These are phyloP conservation scores for Leccinum aurantiacum DNA, from an alignment of 768 basidiomycete genomes.

Conservation along the genomic window DNA sequence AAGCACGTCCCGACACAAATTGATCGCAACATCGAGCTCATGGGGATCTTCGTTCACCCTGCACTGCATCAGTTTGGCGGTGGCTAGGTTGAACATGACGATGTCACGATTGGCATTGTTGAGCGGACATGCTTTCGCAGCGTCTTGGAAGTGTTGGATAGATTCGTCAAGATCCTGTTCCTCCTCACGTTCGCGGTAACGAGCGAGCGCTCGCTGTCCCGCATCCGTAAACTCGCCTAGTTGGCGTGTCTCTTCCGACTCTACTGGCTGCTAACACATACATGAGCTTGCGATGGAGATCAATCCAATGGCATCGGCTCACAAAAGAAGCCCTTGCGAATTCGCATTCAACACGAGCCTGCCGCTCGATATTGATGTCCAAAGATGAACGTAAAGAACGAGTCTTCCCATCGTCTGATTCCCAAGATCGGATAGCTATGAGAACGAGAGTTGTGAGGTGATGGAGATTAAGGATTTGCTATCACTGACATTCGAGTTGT, in stretches of 20 bases:
- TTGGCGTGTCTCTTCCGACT: neutral
- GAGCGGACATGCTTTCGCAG: constrained; percentile 3
- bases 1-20: neutral
- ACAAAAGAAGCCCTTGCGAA: neutral
- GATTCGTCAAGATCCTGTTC: constrained; percentile 17
- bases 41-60: neutral
- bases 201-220: neutral
- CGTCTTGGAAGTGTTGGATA: constrained; percentile 14
- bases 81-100: constrained; percentile 12
- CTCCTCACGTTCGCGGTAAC: neutral
- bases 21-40: constrained; percentile 4
- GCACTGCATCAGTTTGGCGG: neutral
- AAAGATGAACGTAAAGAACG: neutral
- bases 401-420: neutral
- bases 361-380: neutral
- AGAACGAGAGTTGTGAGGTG: neutral
- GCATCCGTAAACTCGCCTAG: neutral
- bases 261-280: neutral
- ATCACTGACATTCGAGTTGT: neutral
- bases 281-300: neutral
- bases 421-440: neutral
- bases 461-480: neutral
- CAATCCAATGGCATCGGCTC: neutral
- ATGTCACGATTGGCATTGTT: constrained; percentile 13
- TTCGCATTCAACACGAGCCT: neutral